phyloP scores from a whole-genome alignment of 2,329 filamentous ascomycete genomes.

The Talaromyces sp. region DNA sequence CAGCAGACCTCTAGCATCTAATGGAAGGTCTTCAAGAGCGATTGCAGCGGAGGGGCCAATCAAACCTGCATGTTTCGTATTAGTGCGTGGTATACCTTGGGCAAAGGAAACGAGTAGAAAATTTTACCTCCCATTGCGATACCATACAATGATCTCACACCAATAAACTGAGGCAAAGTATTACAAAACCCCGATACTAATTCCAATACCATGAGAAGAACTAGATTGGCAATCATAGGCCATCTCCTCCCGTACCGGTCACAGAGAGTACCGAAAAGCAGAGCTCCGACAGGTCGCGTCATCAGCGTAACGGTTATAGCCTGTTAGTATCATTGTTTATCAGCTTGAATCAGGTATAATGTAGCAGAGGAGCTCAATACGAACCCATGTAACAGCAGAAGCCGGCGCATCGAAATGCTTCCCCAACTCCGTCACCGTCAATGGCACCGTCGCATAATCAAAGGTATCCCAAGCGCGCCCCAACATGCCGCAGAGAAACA shows the following conservation, averaged over 20 bases:
- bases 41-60: conserved; percentile 36
- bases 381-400: conserved; percentile 60
- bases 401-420: conserved; percentile 53
- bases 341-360: too few relatives aligned
- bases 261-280: conserved; percentile 54
- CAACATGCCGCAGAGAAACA: conserved; percentile 41
- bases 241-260: conserved; percentile 58
- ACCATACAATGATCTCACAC: conserved; percentile 35
- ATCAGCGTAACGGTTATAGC: conserved; percentile 60
- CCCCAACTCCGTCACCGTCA: conserved; percentile 55
- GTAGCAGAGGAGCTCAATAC: background rate
- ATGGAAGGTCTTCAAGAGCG: conserved; percentile 39
- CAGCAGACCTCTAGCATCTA: conserved; percentile 38
- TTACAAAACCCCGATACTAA: conserved; percentile 37
- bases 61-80: conserved; percentile 19
- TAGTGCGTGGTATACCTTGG: background rate
- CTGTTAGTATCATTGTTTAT: conserved; percentile 11
- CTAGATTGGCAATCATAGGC: conserved; percentile 36
- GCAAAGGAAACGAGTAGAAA: background rate
- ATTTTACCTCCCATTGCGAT: conserved; percentile 37
- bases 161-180: conserved; percentile 36
- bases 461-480: conserved; percentile 61
- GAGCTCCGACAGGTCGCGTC: conserved; percentile 56
- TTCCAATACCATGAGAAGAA: conserved; percentile 36
- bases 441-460: conserved; percentile 64